Base-by-base conservation (phyloP, 192 early-diverging fungal genomes). In the Backusella tarrabulga region DNA sequence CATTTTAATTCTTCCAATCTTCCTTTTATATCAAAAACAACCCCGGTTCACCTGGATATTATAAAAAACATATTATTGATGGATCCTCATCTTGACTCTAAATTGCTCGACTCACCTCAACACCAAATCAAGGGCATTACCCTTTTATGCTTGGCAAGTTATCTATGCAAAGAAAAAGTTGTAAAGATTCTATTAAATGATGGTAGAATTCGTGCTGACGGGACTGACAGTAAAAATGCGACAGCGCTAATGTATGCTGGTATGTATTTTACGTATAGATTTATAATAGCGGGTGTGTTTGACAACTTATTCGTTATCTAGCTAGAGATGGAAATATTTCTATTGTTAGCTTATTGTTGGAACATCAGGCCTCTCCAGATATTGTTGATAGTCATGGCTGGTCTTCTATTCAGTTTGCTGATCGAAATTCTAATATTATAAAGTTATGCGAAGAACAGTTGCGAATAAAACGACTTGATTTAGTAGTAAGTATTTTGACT, bases 211-310 rank as follows among this genome's bases (percentile, higher is more conserved):
- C 83, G 87, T 76, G 90, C 89, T 21, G 84, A 92, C 75, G 85
- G 84, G 0, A 79, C 83, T 0, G 91, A 92, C 40, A 82, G 83
- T 46, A 92, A 91, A 74, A 88, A 88, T 14, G 91, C 91, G 1
- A 90, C 91, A 1, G 88, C 89, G 0, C 63, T 92, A 14, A 92
- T 92, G 91, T 92, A 92, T 82, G 91, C 91, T n/a, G 87, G 88
- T 89, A 84, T 80, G 79, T 76, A 29, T 19, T 38, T 21, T 21
- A n/a, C 4, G 41, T 67, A 67, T 32, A 26, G 9, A 9, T 69
- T 11, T 42, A 17, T 12, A 19, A 50, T 3, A 3, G 9, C 23
- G 19, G 14, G 9, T 41, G 41, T 29, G 4, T 70, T 21, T 70
- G 19, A 19, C 14, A 35, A 35, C 15, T 29, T 70, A 15, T 38